Conservation (phyloP, 177 flowering plant species). For the Vitis hybrid region DNA sequence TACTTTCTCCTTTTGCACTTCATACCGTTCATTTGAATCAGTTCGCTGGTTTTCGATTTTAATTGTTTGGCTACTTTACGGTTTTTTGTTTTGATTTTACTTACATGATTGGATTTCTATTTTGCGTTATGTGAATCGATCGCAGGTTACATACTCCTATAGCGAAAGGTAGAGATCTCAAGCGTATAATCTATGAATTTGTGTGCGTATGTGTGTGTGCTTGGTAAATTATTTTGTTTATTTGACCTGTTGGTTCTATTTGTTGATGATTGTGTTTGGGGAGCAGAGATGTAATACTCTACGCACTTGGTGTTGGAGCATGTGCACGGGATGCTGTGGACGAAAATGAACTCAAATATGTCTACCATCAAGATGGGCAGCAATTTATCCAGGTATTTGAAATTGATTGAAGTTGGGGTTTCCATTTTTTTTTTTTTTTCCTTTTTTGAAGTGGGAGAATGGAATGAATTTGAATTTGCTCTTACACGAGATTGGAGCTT, state of each 20-base stretch:
- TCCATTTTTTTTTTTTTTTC: neutral
- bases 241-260: no score
- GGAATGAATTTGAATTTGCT: no score
- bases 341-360: conserved; percentile 81
- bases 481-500: no score
- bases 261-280: neutral
- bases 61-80: neutral
- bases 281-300: conserved; percentile 73
- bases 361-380: conserved; percentile 76
- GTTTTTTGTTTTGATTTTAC: neutral
- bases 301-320: conserved; percentile 94
- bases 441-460: no score
- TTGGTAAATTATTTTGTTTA: no score
- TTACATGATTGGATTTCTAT: neutral
- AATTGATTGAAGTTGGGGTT: neutral
- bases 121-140: neutral
- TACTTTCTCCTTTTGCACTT: neutral
- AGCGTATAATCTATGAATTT: no score
- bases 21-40: neutral
- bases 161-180: conserved; percentile 44
- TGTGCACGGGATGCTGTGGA: conserved; percentile 69
- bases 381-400: conserved; percentile 53
- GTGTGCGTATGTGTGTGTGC: no score
- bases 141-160: conserved; percentile 41
- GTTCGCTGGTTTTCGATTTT: neutral